Evolutionary conservation across 305 asterid species (phyloP).

Genomic region (Solanum hybrid): DNA sequence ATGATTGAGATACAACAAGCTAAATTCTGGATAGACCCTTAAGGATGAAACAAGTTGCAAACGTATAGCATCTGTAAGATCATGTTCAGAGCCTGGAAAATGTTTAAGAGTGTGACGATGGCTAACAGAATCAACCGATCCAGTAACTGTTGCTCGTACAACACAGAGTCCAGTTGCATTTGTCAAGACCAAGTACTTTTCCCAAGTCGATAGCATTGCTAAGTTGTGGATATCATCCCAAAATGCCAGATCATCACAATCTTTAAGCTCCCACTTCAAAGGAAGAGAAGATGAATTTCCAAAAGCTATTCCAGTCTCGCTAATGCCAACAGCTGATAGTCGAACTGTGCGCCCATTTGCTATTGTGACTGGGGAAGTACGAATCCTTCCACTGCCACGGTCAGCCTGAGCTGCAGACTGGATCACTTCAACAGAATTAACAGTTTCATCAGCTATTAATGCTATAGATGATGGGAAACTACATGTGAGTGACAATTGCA

Average conservation of each 20-base stretch:
- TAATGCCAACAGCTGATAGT: slow-evolving; percentile 68
- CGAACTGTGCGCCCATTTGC: slow-evolving; percentile 83
- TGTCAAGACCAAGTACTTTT: slow-evolving; percentile 60
- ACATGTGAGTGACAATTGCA: slow-evolving; percentile 47
- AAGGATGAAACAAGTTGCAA: slow-evolving; percentile 79
- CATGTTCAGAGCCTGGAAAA: slow-evolving; percentile 19
- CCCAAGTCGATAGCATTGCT: slow-evolving; percentile 62
- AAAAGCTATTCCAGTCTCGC: slow-evolving; percentile 63
- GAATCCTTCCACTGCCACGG: slow-evolving; percentile 50
- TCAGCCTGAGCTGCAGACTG: slow-evolving; percentile 60
- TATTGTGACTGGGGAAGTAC: slow-evolving; percentile 55
- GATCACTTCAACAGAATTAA: slow-evolving; percentile 42
- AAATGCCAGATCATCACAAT: slow-evolving; percentile 56
- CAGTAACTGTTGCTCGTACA: slow-evolving; percentile 48
- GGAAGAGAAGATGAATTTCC: slow-evolving; percentile 77
- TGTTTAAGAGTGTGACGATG: slow-evolving; percentile 24
- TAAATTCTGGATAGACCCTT: slow-evolving; percentile 56
- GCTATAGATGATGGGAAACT: slow-evolving; percentile 61
- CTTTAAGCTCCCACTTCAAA: slow-evolving; percentile 59
- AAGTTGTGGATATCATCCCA: slow-evolving; percentile 40
- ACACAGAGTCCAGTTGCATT: slow-evolving; percentile 65
- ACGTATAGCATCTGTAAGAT: slow-evolving; percentile 63
- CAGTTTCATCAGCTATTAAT: slow-evolving; percentile 60
- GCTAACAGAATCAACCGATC: slow-evolving; percentile 31
- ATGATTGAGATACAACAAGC: slow-evolving; percentile 60